Evolutionary conservation across 352 stramenopile genomes (phyloP).

Genomic region (Phytophthora palmivora): DNA sequence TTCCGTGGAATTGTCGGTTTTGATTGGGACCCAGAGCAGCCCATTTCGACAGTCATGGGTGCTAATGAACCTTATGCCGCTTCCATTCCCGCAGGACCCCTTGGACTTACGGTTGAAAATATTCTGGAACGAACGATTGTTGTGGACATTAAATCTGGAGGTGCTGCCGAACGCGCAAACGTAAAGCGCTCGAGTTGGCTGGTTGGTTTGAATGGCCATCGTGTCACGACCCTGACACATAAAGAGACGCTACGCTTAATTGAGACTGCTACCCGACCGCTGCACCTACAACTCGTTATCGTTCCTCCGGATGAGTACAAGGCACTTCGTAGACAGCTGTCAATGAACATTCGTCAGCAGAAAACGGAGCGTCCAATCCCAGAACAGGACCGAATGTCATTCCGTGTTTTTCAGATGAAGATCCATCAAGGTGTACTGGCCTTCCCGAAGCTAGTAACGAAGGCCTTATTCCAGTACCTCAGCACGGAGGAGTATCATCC

Average conservation of each 20-base stretch:
- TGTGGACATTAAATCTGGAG: slow-evolving; percentile 87
- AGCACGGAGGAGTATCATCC: slow-evolving; percentile 72
- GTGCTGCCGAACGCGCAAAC: slow-evolving; percentile 72
- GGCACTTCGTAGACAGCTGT: slow-evolving; percentile 72
- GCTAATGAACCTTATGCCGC: slow-evolving; percentile 62
- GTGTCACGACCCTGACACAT: slow-evolving; percentile 84
- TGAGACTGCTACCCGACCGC: slow-evolving; percentile 71
- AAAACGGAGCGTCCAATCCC: slow-evolving; percentile 85
- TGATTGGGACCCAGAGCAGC: slow-evolving; percentile 65
- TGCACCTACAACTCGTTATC: slow-evolving; percentile 78
- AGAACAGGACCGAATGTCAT: slow-evolving; percentile 88
- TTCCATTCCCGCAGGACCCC: slow-evolving; percentile 78
- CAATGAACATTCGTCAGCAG: slow-evolving; percentile 86
- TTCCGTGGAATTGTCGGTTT: slow-evolving; percentile 80
- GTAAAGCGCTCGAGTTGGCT: slow-evolving; percentile 89
- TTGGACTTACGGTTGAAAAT: slow-evolving; percentile 91
- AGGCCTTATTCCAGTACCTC: slow-evolving; percentile 81
- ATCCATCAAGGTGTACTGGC: slow-evolving; percentile 82
- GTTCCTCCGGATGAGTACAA: slow-evolving; percentile 82
- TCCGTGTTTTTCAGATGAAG: slow-evolving; percentile 86
- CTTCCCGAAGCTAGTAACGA: slow-evolving; percentile 70
- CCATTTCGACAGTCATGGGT: slow-evolving; percentile 56
- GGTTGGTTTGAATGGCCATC: slow-evolving; percentile 76
- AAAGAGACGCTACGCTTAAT: slow-evolving; percentile 89
- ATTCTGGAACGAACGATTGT: slow-evolving; percentile 90